These are phyloP conservation scores for Vararia minispora DNA, from an alignment of 768 basidiomycete genomes.

Conservation along the genomic window DNA sequence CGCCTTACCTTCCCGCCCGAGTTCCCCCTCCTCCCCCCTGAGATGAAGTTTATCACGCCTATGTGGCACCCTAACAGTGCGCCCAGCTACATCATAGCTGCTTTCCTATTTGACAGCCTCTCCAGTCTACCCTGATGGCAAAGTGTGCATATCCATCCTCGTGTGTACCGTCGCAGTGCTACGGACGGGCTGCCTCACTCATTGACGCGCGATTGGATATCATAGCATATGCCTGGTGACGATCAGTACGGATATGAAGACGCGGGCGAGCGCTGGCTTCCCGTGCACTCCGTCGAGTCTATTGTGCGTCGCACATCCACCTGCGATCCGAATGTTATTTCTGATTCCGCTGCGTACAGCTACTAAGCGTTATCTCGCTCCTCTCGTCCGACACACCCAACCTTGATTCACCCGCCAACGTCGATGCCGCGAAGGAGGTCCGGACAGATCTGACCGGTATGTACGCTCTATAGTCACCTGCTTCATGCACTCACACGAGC, in stretches of 20 bases:
- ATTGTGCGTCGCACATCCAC: conserved; percentile 46
- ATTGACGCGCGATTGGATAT: neutral
- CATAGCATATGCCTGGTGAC: conserved; percentile 86
- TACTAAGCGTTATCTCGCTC: conserved; percentile 92
- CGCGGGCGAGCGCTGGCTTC: conserved; percentile 94
- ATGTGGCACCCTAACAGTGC: conserved; percentile 98
- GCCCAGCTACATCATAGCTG: conserved; percentile 17
- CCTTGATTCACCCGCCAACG: conserved; percentile 89
- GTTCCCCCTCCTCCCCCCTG: conserved; percentile 85
- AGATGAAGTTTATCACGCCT: conserved; percentile 90
- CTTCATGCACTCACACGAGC: conserved; percentile 12
- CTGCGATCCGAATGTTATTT: conserved; percentile 1
- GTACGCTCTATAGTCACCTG: conserved; percentile 13
- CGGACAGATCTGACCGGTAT: conserved; percentile 51
- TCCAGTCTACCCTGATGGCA: conserved; percentile 84
- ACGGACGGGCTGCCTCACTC: neutral
- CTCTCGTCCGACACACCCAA: conserved; percentile 88
- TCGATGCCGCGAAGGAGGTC: conserved; percentile 89
- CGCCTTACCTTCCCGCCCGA: conserved; percentile 82
- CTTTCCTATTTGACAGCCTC: conserved; percentile 2
- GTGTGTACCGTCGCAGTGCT: conserved; percentile 36
- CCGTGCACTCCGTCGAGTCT: conserved; percentile 93
- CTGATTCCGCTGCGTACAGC: conserved; percentile 32
- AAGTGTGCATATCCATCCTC: conserved; percentile 94
- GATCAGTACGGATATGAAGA: conserved; percentile 98